Base-by-base conservation (phyloP, 768 basidiomycete species). In the Mycena olivaceomarginata region DNA sequence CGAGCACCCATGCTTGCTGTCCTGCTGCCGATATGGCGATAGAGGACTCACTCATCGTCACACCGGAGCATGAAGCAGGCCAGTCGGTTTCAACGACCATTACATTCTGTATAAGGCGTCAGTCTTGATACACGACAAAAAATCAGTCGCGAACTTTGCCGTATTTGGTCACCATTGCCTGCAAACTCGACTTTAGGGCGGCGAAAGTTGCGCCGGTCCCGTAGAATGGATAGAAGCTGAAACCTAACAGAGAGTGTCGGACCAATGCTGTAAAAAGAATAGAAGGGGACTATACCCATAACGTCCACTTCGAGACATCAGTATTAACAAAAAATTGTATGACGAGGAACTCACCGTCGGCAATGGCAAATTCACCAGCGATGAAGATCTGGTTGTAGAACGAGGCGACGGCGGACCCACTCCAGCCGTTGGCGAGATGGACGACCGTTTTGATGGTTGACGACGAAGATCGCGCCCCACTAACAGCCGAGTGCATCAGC, bases 211-310 rank as follows among this genome's bases (percentile, higher is more conserved):
- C 92, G 22, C 87, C 86, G 7, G 90, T 88, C 57, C 88, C 90
- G 78, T 93, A 93, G 85, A 92, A 93, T 1, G 92, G 92, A 78
- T 93, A 93, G 85, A 92, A 92, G 13, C 92, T 93, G 82, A 93
- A 91, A 25, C 63, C 63, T 65, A 11, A 16, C 10, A 20, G 60
- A 25, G 43, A 25, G 4, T 25, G 43, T 65, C 43, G 12, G 2
- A 65, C 41, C 43, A 25, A 13, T 2, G 25, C 41, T 43, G 8
- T 65, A 25, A 10, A 59, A 59, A 4, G 51, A 40, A 22, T 65
- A 48, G 22, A 57, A 57, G 25, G 22, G 0, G 37, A 65, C 53
- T 8, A 72, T 66, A 40, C 91, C 92, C 81, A 93, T 86, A 72
- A 92, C 85, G 79, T 93, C 93, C 62, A 93, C 84, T 60, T n/a